These are phyloP conservation scores for Chlorella vulgaris DNA, from an alignment of 139 green algal genomes.

Conservation along the genomic window DNA sequence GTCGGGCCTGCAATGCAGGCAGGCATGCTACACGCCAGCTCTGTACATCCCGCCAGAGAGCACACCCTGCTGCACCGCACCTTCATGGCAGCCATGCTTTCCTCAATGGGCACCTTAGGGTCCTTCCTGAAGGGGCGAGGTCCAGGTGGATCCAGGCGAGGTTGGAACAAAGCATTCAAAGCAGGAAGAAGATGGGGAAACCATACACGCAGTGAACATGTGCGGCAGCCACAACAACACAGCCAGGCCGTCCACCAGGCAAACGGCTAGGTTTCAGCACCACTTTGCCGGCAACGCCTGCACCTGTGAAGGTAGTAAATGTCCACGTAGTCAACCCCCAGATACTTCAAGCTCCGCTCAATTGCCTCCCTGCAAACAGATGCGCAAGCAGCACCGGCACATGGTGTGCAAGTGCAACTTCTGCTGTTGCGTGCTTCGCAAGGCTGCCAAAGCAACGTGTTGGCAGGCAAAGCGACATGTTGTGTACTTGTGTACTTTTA, in stretches of 20 bases:
- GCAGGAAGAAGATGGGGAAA: background rate
- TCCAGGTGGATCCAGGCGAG: too few relatives aligned
- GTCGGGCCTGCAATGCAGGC: background rate
- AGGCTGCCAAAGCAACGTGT: too few relatives aligned
- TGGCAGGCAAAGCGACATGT: too few relatives aligned
- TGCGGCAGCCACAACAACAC: too few relatives aligned
- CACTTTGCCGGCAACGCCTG: background rate
- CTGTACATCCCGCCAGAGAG: background rate
- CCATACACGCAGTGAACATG: background rate
- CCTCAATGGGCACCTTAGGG: slow-evolving; percentile 60
- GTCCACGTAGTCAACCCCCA: slow-evolving; percentile 62
- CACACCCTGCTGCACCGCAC: slow-evolving; percentile 1
- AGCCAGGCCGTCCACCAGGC: background rate
- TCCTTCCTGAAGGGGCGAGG: slow-evolving; percentile 54
- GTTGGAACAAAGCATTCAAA: background rate
- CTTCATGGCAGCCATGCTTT: slow-evolving; percentile 65
- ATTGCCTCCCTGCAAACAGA: slow-evolving; percentile 42
- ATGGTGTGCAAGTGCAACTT: too few relatives aligned
- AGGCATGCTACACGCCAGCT: background rate
- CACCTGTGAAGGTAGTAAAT: slow-evolving; percentile 48
- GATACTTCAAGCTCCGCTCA: slow-evolving; percentile 54
- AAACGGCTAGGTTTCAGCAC: background rate
- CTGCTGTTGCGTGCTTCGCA: background rate
- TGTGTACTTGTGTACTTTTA: too few relatives aligned
- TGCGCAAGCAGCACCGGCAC: too few relatives aligned